These are phyloP conservation scores for Peronospora belbahrii DNA, from an alignment of 352 stramenopile genomes.

Conservation along the genomic window DNA sequence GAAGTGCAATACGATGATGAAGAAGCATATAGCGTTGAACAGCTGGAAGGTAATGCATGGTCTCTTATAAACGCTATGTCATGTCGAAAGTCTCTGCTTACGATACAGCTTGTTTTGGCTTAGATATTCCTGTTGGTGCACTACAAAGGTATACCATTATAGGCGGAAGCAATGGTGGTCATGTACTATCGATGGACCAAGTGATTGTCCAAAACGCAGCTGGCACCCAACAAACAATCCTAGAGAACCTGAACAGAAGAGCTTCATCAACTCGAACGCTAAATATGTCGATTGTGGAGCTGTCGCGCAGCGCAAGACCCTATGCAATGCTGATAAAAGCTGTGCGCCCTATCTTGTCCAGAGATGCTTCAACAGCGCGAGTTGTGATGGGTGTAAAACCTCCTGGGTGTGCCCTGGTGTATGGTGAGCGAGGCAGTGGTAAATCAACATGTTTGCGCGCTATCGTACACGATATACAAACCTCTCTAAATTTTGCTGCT, in stretches of 20 bases:
- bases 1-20: slow-evolving; percentile 41
- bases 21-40: slow-evolving; percentile 28
- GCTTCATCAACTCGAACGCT: slow-evolving; percentile 2
- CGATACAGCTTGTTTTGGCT: slow-evolving; percentile 2
- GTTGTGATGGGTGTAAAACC: slow-evolving; percentile 55
- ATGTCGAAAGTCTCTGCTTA: neutral
- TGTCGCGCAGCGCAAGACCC: slow-evolving; percentile 36
- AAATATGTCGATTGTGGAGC: slow-evolving; percentile 24
- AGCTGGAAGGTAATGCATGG: slow-evolving; percentile 37
- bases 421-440: slow-evolving; percentile 66
- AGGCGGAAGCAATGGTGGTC: slow-evolving; percentile 23
- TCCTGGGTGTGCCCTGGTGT: slow-evolving; percentile 53
- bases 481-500: slow-evolving; percentile 29
- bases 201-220: slow-evolving; percentile 28
- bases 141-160: slow-evolving; percentile 52
- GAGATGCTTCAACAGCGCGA: slow-evolving; percentile 38
- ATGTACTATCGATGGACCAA: slow-evolving; percentile 24
- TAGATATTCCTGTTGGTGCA: slow-evolving; percentile 45
- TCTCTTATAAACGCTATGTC: neutral
- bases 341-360: slow-evolving; percentile 41
- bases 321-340: slow-evolving; percentile 41
- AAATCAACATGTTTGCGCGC: slow-evolving; percentile 68
- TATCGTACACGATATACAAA: slow-evolving; percentile 32
- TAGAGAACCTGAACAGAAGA: slow-evolving; percentile 16
- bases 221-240: slow-evolving; percentile 14